These are phyloP conservation scores for Paragyromitra xinjiangensis DNA, from an alignment of 495 filamentous ascomycete species.

Conservation along the genomic window DNA sequence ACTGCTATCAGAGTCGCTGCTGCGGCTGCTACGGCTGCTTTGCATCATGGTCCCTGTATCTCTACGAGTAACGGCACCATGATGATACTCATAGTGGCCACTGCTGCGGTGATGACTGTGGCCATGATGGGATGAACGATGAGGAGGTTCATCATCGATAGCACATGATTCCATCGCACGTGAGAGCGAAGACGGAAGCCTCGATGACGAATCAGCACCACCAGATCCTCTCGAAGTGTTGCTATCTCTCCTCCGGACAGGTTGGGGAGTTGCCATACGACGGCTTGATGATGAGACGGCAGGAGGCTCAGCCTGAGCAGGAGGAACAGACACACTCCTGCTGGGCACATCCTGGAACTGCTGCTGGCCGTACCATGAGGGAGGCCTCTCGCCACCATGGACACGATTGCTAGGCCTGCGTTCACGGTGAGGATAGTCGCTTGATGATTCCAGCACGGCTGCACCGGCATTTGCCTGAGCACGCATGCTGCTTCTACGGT, in stretches of 20 bases:
- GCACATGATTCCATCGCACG: constrained; percentile 55
- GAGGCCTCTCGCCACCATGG: constrained; percentile 45
- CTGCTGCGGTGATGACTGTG: constrained; percentile 41
- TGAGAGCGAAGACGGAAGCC: constrained; percentile 53
- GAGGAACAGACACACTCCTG: constrained; percentile 52
- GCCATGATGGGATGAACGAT: constrained; percentile 53
- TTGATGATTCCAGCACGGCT: constrained; percentile 42
- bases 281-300: constrained; percentile 35
- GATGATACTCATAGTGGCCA: constrained; percentile 45
- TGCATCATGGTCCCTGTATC: constrained; percentile 55
- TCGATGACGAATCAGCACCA: constrained; percentile 41
- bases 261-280: constrained; percentile 49
- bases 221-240: constrained; percentile 43
- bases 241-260: constrained; percentile 52
- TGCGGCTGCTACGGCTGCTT: constrained; percentile 50
- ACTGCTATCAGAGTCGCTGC: constrained; percentile 53
- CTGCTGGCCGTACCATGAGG: constrained; percentile 50
- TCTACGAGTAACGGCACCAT: constrained; percentile 48
- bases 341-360: constrained; percentile 49
- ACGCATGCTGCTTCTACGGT: constrained; percentile 55
- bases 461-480: constrained; percentile 52
- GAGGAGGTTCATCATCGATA: constrained; percentile 52
- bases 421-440: constrained; percentile 48
- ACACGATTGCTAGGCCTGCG: constrained; percentile 52
- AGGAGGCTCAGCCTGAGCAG: constrained; percentile 30